Evolutionary conservation across 2,329 filamentous ascomycete species (phyloP).

Genomic region (Fusarium xylarioides): DNA sequence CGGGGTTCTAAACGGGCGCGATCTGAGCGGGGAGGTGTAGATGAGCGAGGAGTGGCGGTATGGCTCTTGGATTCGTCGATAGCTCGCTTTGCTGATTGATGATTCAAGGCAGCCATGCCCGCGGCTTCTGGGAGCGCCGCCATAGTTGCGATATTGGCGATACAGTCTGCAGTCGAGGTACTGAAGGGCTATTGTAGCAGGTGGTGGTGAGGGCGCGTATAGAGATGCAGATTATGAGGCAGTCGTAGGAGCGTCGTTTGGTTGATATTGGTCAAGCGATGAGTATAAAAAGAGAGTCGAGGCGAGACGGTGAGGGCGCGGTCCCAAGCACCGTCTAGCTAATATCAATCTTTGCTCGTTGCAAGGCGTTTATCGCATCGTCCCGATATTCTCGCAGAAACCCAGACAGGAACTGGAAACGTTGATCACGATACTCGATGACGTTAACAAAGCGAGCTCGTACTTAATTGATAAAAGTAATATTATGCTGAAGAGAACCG

Average conservation of each 20-base stretch:
- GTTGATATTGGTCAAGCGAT: not conserved
- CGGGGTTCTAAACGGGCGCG: slow-evolving; percentile 55
- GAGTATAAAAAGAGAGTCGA: slow-evolving; percentile 14
- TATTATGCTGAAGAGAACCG: slow-evolving; percentile 6
- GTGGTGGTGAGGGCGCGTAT: slow-evolving; percentile 13
- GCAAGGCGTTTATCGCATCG: slow-evolving; percentile 41
- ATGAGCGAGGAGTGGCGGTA: slow-evolving; percentile 49
- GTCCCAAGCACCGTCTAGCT: slow-evolving; percentile 40
- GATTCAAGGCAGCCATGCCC: slow-evolving; percentile 43
- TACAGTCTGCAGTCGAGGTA: slow-evolving; percentile 5
- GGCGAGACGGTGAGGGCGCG: slow-evolving; percentile 35
- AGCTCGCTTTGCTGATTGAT: slow-evolving; percentile 46
- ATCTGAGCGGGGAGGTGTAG: slow-evolving; percentile 57
- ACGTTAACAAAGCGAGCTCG: slow-evolving; percentile 9
- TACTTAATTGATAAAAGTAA: slow-evolving; percentile 15
- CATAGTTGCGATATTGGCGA: slow-evolving; percentile 43
- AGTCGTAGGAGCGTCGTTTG: slow-evolving; percentile 6
- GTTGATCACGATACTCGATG: slow-evolving; percentile 28
- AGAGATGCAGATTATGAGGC: slow-evolving; percentile 6
- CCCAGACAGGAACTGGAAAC: slow-evolving; percentile 23
- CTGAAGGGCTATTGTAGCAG: slow-evolving; percentile 4
- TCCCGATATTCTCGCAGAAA: slow-evolving; percentile 36
- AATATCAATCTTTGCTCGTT: slow-evolving; percentile 35
- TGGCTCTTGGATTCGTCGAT: slow-evolving; percentile 46
- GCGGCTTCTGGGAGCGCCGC: slow-evolving; percentile 46